Base-by-base conservation (phyloP, 768 basidiomycete species). In the Gymnopilus junonius region DNA sequence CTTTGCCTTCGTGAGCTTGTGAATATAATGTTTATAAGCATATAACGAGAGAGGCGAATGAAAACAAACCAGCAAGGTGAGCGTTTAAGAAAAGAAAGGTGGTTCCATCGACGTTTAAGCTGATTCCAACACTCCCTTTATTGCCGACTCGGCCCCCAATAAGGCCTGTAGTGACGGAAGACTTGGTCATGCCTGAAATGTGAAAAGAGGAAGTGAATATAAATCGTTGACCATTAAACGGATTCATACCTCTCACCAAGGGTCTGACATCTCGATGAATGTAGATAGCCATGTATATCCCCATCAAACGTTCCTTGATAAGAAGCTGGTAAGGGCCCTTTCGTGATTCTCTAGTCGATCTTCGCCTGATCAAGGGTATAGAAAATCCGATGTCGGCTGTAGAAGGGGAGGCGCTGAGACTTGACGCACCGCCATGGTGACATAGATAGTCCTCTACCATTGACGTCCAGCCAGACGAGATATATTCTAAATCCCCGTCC, bases 111-210 rank as follows among this genome's bases (percentile, higher is more conserved):
- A 98, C 79, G 67, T 94, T 90, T 45, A 97, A 75, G 63, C 91
- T 92, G 65, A 97, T 90, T n/a, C 93, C 95, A 25, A 96, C 93
- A 15, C 91, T 93, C 1, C 96, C 87, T 72, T 98, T 98, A 73
- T 98, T 98, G 5, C 96, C 96, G 2, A 97, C 82, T 50, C 96
- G 79, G 0, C 96, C 96, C 2, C 94, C 94, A 27, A 97, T 93
- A 23, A 97, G 79, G 4, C 96, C 96, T 15, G 96, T 86, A 1
- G 95, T 91, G 1, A 98, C 96, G 20, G 88, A 87, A 14, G 91
- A 90, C 66, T 89, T 92, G 4, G 92, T 93, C 12, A 83, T 86
- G 15, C 91, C 92, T 90, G 58, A 21, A 20, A 54, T 17, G 14
- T 34, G 14, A 72, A 48, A 12, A 59, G 35, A 54, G 8, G 29